phyloP scores from a whole-genome alignment of 2,329 filamentous ascomycete genomes.

The Grosmannia penicillata region DNA sequence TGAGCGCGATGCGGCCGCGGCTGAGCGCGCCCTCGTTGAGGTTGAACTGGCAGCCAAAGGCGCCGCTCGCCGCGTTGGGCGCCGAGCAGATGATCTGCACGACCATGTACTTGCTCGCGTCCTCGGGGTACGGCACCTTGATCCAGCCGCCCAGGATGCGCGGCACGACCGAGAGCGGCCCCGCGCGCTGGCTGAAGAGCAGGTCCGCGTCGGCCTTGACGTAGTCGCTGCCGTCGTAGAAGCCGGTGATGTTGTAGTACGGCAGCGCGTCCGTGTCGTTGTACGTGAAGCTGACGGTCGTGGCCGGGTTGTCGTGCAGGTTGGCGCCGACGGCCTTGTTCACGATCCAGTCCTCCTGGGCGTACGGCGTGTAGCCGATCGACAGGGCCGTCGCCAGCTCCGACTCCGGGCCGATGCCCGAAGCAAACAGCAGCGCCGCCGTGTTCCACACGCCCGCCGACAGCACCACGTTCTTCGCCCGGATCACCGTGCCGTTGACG shows the following conservation, averaged over 20 bases:
- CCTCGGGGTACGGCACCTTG: background rate
- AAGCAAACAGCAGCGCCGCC: background rate
- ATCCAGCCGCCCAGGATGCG: slow-evolving; percentile 1
- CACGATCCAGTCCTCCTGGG: background rate
- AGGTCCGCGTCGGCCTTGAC: background rate
- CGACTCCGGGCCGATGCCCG: background rate
- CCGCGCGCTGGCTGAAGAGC: background rate
- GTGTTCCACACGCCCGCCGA: slow-evolving; percentile 1
- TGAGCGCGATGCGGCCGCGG: slow-evolving; percentile 1
- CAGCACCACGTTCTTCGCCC: background rate
- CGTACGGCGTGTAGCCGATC: slow-evolving; percentile 1
- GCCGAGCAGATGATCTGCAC: background rate
- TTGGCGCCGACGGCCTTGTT: slow-evolving; percentile 2
- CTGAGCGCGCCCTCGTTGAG: slow-evolving; percentile 1
- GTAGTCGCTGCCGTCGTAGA: slow-evolving; percentile 2
- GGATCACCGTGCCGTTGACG: slow-evolving; percentile 1
- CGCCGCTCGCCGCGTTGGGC: background rate
- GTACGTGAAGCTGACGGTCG: slow-evolving; percentile 1
- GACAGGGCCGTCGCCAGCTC: background rate
- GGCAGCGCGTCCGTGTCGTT: background rate
- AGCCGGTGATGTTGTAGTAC: slow-evolving; percentile 1
- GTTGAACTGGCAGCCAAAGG: slow-evolving; percentile 2
- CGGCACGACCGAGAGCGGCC: background rate
- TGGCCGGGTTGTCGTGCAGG: slow-evolving; percentile 1
- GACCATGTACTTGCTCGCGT: background rate